phyloP scores from a whole-genome alignment of 176 grass and related monocot species.

The Poa pratensis region DNA sequence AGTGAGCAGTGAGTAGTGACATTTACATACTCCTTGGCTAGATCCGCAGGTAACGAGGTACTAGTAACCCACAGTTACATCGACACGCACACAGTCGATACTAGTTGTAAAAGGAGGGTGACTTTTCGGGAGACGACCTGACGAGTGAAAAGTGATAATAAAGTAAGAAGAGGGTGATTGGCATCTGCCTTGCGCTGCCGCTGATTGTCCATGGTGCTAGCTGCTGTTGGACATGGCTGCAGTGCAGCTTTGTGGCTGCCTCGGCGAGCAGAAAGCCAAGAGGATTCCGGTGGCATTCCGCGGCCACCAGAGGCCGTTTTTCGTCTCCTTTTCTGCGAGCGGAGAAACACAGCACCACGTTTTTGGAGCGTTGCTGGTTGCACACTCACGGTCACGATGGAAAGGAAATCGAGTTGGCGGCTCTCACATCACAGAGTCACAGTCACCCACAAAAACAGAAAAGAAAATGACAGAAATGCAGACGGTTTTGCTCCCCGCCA shows the following conservation, averaged over 20 bases:
- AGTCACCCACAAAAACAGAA: background rate
- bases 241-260: too few species aligned
- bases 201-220: background rate
- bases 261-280: too few species aligned
- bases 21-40: too few species aligned
- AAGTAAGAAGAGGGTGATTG: background rate
- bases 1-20: background rate
- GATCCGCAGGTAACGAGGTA: background rate
- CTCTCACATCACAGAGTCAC: background rate
- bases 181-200: background rate
- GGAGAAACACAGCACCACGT: background rate
- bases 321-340: too few species aligned
- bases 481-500: too few species aligned
- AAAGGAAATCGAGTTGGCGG: background rate
- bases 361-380: background rate
- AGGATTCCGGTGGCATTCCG: background rate
- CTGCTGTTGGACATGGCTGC: background rate
- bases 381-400: background rate
- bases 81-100: background rate
- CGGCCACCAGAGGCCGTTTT: slow-evolving; percentile 11
- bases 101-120: too few species aligned
- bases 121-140: too few species aligned
- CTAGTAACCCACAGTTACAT: background rate
- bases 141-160: background rate
- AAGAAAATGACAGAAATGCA: too few species aligned